Percentiles rank a stretch among this genome's conserved stretches.
phyloP scores from a whole-genome alignment of 495 filamentous ascomycete species.

The Cudoniella acicularis region DNA sequence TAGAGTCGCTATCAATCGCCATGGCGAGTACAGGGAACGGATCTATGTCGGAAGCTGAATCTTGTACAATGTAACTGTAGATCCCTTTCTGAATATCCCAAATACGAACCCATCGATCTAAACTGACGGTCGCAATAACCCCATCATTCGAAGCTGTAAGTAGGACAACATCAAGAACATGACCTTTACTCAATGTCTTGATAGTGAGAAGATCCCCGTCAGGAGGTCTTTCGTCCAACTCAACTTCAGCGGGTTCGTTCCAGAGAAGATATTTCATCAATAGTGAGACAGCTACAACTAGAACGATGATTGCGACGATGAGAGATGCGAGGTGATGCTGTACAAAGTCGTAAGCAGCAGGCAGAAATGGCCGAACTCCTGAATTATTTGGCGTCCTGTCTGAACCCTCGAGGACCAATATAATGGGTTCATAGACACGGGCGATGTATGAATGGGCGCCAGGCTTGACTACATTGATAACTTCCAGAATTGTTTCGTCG shows the following conservation, averaged over 20 bases:
- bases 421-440: conserved; percentile 60
- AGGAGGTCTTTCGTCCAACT: conserved; percentile 28
- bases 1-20: conserved; percentile 54
- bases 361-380: conserved; percentile 39
- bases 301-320: conserved; percentile 46
- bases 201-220: conserved; percentile 52
- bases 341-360: conserved; percentile 53
- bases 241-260: conserved; percentile 34
- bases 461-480: conserved; percentile 65
- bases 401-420: conserved; percentile 63
- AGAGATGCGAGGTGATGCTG: conserved; percentile 55
- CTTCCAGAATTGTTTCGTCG: conserved; percentile 65
- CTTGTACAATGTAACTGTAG: conserved; percentile 34
- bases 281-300: conserved; percentile 53
- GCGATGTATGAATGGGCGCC: conserved; percentile 62
- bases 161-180: conserved; percentile 60
- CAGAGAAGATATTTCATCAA: conserved; percentile 65
- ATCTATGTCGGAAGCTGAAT: conserved; percentile 28
- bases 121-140: conserved; percentile 59
- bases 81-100: conserved; percentile 50
- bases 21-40: conserved; percentile 57
- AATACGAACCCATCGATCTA: conserved; percentile 59
- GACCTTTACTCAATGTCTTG: conserved; percentile 53
- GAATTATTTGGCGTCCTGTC: conserved; percentile 44
- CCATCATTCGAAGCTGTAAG: conserved; percentile 54